These are phyloP conservation scores for Fagopyrum tataricum DNA, from an alignment of 148 eudicot genomes.

Conservation along the genomic window DNA sequence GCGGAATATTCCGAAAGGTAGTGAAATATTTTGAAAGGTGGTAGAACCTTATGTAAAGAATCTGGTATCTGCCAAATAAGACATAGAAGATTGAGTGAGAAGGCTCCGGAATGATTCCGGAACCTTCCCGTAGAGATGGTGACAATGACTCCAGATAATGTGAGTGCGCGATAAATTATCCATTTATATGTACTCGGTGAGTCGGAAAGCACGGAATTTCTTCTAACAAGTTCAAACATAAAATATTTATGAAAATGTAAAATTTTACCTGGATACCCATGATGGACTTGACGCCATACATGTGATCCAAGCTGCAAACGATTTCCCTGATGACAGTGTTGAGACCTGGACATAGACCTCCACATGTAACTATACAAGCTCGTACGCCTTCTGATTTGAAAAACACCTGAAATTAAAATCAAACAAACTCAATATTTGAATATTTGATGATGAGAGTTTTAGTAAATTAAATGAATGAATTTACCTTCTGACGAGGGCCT, in stretches of 20 bases:
- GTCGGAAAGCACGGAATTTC: no score
- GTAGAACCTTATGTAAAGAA: no score
- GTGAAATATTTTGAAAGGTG: no score
- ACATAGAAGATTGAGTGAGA: no score
- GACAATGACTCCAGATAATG: no score
- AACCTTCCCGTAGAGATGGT: no score
- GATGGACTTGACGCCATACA: conserved; percentile 71
- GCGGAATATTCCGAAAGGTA: no score
- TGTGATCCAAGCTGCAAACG: conserved; percentile 60
- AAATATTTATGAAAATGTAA: background rate
- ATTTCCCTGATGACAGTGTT: conserved; percentile 91
- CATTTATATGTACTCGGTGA: no score
- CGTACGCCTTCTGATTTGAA: conserved; percentile 68
- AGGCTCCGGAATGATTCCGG: no score
- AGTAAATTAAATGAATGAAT: background rate
- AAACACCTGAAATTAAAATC: conserved; percentile 41
- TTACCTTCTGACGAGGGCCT: conserved; percentile 80
- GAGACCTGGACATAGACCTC: conserved; percentile 85
- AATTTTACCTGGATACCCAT: conserved; percentile 66
- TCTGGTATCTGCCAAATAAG: no score
- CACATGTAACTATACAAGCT: conserved; percentile 82
- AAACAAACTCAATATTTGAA: background rate
- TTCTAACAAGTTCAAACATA: background rate
- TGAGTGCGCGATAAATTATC: no score
- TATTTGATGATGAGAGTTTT: background rate